phyloP scores from a whole-genome alignment of 805 yeast species.

The Lachancea fermentati region DNA sequence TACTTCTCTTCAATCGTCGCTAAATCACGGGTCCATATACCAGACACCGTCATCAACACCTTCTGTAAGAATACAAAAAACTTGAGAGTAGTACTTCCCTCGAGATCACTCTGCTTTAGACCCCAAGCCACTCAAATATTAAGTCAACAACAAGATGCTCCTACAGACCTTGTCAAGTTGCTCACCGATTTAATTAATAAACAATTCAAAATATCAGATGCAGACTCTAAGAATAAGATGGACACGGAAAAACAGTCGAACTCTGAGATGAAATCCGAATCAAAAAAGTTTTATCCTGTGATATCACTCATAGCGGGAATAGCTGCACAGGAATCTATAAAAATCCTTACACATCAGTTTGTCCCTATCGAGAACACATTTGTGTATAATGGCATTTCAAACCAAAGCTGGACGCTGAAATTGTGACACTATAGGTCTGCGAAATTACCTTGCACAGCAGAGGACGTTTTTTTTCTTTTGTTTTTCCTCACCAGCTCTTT shows the following conservation, averaged over 20 bases:
- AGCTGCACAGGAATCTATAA: constrained; percentile 78
- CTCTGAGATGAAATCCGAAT: too few species aligned
- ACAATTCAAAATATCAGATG: too few species aligned
- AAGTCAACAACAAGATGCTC: too few species aligned
- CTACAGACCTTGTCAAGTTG: too few species aligned
- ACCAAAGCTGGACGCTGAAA: constrained; percentile 42
- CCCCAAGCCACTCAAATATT: not conserved
- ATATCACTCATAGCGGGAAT: constrained; percentile 71
- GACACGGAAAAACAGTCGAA: too few species aligned
- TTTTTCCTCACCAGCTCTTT: constrained; percentile 66
- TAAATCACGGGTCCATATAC: constrained; percentile 28
- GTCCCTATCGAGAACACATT: constrained; percentile 67
- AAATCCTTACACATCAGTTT: constrained; percentile 72
- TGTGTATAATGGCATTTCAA: constrained; percentile 65
- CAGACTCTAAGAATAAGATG: too few species aligned
- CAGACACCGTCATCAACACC: constrained; percentile 34
- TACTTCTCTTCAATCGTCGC: constrained; percentile 21
- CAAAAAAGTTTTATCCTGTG: constrained; percentile 2
- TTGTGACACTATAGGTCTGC: constrained; percentile 44
- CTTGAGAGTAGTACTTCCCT: constrained; percentile 24
- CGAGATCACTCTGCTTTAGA: not conserved
- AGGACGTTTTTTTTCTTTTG: constrained; percentile 43
- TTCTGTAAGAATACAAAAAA: constrained; percentile 62
- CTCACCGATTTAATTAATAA: too few species aligned
- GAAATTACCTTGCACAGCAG: constrained; percentile 50